phyloP scores from a whole-genome alignment of 2,329 filamentous ascomycete species.

The Aspergillus calidoustus region DNA sequence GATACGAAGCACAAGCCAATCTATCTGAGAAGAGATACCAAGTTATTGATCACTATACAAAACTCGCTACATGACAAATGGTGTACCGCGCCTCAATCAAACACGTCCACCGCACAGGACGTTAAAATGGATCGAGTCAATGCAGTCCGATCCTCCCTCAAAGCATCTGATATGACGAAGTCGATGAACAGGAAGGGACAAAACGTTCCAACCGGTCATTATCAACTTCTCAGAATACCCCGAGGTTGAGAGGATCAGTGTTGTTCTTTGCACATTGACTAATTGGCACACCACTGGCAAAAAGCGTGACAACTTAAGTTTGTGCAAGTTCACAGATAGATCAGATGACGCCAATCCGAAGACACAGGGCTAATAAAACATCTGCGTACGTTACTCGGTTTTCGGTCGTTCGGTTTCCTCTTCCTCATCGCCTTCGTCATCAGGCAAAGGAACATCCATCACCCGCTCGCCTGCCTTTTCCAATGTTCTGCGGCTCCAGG shows the following conservation, averaged over 20 bases:
- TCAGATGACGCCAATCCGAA: not conserved
- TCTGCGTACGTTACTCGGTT: constrained; percentile 28
- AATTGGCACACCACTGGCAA: constrained; percentile 85
- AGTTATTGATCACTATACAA: constrained; percentile 15
- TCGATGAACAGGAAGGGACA: constrained; percentile 34
- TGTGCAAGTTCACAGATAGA: constrained; percentile 63
- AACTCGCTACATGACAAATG: constrained; percentile 9
- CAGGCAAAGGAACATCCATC: constrained; percentile 68
- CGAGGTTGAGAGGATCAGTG: constrained; percentile 41
- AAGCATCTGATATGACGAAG: constrained; percentile 31
- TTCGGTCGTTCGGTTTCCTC: constrained; percentile 28
- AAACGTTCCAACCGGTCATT: constrained; percentile 33
- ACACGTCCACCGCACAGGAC: constrained; percentile 32
- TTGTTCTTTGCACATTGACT: constrained; percentile 93
- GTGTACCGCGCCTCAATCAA: constrained; percentile 39
- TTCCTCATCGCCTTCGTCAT: constrained; percentile 60
- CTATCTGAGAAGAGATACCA: not conserved
- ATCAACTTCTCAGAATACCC: constrained; percentile 32
- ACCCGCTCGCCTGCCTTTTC: constrained; percentile 79
- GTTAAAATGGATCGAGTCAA: constrained; percentile 30
- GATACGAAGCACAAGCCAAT: not conserved
- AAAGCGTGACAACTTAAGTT: constrained; percentile 95
- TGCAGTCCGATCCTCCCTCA: constrained; percentile 38
- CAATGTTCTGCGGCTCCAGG: constrained; percentile 72
- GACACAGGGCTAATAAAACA: not conserved